phyloP scores from a whole-genome alignment of 352 stramenopile genomes.

The Plasmopara viticola region DNA sequence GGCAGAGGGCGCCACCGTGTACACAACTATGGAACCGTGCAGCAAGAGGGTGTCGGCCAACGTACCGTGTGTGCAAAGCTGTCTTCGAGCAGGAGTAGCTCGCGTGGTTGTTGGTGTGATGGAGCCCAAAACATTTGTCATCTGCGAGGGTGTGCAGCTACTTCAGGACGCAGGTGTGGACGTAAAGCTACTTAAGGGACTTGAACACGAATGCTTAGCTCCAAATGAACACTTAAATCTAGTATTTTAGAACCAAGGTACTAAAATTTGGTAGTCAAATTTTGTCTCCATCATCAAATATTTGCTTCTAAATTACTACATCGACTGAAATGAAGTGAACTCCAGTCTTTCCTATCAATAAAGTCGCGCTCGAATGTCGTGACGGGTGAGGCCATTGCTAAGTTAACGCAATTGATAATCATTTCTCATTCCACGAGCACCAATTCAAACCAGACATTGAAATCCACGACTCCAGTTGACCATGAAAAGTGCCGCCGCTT shows the following conservation, averaged over 20 bases:
- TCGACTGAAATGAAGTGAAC: neutral
- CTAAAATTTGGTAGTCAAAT: neutral
- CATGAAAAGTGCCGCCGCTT: constrained; percentile 14
- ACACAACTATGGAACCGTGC: constrained; percentile 89
- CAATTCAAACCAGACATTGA: neutral
- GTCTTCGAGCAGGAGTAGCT: constrained; percentile 51
- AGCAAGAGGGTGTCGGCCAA: constrained; percentile 83
- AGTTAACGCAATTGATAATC: neutral
- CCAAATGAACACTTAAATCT: constrained; percentile 71
- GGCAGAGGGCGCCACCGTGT: constrained; percentile 61
- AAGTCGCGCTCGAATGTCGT: neutral
- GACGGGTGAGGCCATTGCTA: constrained; percentile 3
- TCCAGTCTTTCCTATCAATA: neutral
- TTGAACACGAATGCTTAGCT: constrained; percentile 69
- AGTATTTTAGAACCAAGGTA: constrained; percentile 26
- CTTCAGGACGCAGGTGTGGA: constrained; percentile 60
- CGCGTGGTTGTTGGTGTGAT: constrained; percentile 81
- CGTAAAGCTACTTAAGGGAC: constrained; percentile 61
- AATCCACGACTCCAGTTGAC: neutral
- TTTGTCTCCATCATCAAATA: neutral
- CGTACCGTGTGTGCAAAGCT: constrained; percentile 73
- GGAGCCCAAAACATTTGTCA: constrained; percentile 85
- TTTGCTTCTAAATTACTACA: neutral
- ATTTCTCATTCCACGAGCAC: constrained; percentile 9
- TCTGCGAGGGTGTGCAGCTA: constrained; percentile 71